phyloP scores from a whole-genome alignment of 495 filamentous ascomycete species.

The Physcia stellaris region DNA sequence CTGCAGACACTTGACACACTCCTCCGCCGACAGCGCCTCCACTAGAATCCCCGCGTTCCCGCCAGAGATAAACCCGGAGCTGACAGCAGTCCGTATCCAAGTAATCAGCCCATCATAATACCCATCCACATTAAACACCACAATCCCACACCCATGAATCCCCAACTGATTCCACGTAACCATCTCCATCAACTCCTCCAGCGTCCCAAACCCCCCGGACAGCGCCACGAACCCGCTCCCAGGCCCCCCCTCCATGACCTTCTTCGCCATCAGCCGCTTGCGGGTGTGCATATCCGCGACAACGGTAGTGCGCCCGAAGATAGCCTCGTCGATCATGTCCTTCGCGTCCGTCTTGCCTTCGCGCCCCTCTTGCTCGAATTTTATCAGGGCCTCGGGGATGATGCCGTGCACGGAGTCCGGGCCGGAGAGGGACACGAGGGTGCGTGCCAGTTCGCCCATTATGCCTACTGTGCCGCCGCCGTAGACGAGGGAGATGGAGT shows the following conservation, averaged over 20 bases:
- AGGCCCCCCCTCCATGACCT: conserved; percentile 65
- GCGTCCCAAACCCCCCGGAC: conserved; percentile 81
- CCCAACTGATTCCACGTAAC: conserved; percentile 96
- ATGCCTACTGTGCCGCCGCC: conserved; percentile 88
- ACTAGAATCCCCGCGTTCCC: conserved; percentile 61
- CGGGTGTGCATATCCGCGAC: conserved; percentile 92
- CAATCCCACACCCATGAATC: conserved; percentile 71
- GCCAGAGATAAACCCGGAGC: conserved; percentile 57
- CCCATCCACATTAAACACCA: conserved; percentile 73
- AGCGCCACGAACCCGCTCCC: conserved; percentile 85
- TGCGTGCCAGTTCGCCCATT: conserved; percentile 85
- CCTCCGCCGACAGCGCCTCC: conserved; percentile 56
- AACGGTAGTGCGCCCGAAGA: conserved; percentile 74
- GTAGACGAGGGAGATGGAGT: conserved; percentile 74
- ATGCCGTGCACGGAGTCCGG: conserved; percentile 80
- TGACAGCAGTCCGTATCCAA: conserved; percentile 71
- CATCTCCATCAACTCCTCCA: conserved; percentile 95
- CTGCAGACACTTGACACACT: conserved; percentile 53
- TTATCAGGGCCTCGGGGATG: conserved; percentile 75
- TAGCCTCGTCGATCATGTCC: conserved; percentile 46
- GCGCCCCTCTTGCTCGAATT: conserved; percentile 41
- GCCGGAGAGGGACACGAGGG: conserved; percentile 74
- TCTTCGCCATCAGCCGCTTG: conserved; percentile 81
- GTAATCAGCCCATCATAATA: conserved; percentile 77
- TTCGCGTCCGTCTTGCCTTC: conserved; percentile 28